Evolutionary conservation across 768 basidiomycete species (phyloP).

Genomic region (Leccinum sublutescens): DNA sequence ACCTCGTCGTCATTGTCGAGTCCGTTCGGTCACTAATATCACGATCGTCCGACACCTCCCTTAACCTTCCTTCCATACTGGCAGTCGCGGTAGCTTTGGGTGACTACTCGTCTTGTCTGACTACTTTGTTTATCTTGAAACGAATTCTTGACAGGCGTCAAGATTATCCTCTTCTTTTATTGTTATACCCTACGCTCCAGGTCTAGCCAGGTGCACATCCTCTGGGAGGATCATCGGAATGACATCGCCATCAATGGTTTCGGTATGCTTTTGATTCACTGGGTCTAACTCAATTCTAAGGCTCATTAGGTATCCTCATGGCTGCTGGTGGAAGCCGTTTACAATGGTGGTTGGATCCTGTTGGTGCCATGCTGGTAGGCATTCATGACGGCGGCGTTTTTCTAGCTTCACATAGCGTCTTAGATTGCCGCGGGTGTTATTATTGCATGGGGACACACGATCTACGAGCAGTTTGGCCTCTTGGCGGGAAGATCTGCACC

Average conservation of each 20-base stretch:
- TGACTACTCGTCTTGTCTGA: background rate
- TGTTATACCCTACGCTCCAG: slow-evolving; percentile 74
- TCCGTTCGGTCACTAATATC: slow-evolving; percentile 70
- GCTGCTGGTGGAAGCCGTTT: slow-evolving; percentile 79
- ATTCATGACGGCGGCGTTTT: slow-evolving; percentile 1
- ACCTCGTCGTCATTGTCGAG: slow-evolving; percentile 88
- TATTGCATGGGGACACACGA: slow-evolving; percentile 69
- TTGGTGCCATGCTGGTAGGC: slow-evolving; percentile 71
- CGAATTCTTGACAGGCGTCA: slow-evolving; percentile 55
- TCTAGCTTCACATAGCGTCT: background rate
- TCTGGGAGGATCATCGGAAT: slow-evolving; percentile 97
- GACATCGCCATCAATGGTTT: slow-evolving; percentile 82
- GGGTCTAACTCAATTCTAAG: background rate
- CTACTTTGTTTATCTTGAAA: background rate
- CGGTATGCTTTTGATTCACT: slow-evolving; percentile 39
- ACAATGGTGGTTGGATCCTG: slow-evolving; percentile 81
- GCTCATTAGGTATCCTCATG: slow-evolving; percentile 68
- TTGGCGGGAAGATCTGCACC: slow-evolving; percentile 93
- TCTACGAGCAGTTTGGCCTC: slow-evolving; percentile 78
- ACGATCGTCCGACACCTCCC: slow-evolving; percentile 51
- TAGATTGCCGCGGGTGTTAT: slow-evolving; percentile 83
- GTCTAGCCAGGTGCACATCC: slow-evolving; percentile 90
- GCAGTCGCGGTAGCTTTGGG: slow-evolving; percentile 84
- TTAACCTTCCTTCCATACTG: slow-evolving; percentile 81
- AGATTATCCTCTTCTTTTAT: slow-evolving; percentile 84